phyloP scores from a whole-genome alignment of 495 filamentous ascomycete species.

The Penicillium atrosanguineum region DNA sequence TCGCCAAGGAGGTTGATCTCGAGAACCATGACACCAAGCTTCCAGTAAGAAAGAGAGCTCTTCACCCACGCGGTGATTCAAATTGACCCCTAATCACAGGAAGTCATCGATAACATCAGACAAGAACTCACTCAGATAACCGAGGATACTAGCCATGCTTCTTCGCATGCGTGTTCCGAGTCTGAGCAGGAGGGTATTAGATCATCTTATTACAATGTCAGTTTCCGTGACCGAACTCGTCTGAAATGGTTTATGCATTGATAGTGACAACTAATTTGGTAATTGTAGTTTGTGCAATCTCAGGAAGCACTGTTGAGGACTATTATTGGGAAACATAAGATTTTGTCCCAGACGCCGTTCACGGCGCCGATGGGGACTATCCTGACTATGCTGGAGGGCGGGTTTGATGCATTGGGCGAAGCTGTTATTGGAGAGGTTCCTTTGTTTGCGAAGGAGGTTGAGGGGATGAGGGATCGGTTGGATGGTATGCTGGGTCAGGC shows the following conservation, averaged over 20 bases:
- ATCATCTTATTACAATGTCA: neutral
- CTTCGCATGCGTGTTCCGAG: neutral
- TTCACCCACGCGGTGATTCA: no score
- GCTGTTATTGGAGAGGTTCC: neutral
- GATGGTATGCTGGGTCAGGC: neutral
- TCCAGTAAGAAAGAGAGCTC: neutral
- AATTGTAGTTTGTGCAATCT: neutral
- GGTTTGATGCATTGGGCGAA: neutral
- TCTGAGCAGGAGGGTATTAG: neutral
- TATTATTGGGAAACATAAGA: neutral
- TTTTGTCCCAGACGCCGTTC: neutral
- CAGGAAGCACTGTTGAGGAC: neutral
- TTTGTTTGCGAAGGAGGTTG: neutral
- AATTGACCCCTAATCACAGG: neutral
- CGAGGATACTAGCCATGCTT: neutral
- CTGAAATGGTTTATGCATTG: no score
- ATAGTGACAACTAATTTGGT: neutral
- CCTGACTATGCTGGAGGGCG: neutral
- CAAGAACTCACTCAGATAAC: neutral
- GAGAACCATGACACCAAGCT: neutral
- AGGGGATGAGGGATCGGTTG: neutral
- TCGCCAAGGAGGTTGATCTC: neutral
- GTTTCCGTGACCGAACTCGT: neutral
- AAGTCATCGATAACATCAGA: neutral
- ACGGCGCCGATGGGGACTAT: neutral